These are phyloP conservation scores for Boletus reticuloceps DNA, from an alignment of 768 basidiomycete genomes.

Conservation along the genomic window DNA sequence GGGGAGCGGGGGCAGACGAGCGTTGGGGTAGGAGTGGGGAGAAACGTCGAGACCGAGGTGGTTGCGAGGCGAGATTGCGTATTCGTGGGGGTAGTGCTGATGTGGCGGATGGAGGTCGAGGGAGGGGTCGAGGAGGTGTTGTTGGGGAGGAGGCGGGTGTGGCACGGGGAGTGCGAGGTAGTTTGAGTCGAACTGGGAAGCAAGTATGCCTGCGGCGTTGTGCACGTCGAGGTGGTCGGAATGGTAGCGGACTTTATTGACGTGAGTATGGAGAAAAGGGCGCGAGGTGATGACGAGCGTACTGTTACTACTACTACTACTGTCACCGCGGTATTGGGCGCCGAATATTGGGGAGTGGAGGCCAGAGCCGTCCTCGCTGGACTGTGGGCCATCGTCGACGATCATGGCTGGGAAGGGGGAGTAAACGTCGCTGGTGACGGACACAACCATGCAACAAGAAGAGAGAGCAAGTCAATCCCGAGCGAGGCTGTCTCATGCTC, in stretches of 20 bases:
- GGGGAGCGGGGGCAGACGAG: conserved; percentile 41
- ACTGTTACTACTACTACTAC: conserved; percentile 27
- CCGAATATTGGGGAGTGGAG: conserved; percentile 70
- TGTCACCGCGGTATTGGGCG: conserved; percentile 48
- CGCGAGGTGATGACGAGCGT: conserved; percentile 44
- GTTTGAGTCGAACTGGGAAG: conserved; percentile 51
- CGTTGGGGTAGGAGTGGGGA: conserved; percentile 37
- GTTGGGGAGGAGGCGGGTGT: conserved; percentile 7
- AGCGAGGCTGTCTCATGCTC: conserved; percentile 45
- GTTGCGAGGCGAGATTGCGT: conserved; percentile 37
- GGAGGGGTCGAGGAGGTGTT: conserved; percentile 46
- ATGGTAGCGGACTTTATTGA: conserved; percentile 73
- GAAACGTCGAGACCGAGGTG: conserved; percentile 45
- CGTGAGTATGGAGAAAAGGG: conserved; percentile 41
- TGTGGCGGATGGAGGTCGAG: conserved; percentile 42
- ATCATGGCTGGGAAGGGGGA: conserved; percentile 54
- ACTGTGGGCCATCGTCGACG: conserved; percentile 65
- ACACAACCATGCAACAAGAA: conserved; percentile 52
- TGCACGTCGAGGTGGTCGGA: conserved; percentile 43
- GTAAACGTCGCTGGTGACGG: conserved; percentile 52
- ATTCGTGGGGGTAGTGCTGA: conserved; percentile 39
- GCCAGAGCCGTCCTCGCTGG: conserved; percentile 74
- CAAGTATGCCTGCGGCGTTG: conserved; percentile 45
- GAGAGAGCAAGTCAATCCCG: conserved; percentile 32
- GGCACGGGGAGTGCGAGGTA: conserved; percentile 36